A percentile compares a stretch with the other conserved stretches of the same genome.
Evolutionary conservation across 1,284 basidiomycete species (phyloP).

Genomic region (Cutaneotrichosporon dermatis): DNA sequence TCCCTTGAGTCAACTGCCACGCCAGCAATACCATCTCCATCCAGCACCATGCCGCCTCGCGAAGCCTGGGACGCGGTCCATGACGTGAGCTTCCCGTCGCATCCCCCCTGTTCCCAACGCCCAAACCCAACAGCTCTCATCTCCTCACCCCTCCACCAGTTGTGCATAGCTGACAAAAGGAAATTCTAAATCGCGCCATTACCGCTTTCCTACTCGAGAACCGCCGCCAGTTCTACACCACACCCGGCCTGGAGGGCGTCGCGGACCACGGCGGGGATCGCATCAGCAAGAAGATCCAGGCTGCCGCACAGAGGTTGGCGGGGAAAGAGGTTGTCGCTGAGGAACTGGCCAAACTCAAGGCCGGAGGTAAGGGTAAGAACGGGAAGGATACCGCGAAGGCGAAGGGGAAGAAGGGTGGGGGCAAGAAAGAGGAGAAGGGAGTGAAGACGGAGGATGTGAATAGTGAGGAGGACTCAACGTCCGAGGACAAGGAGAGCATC

Average conservation of each 20-base stretch:
- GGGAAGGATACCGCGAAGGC: too few species aligned
- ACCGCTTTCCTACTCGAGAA: not conserved
- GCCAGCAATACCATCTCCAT: too few species aligned
- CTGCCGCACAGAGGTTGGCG: conserved; percentile 4
- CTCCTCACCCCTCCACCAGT: not conserved
- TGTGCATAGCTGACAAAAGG: conserved; percentile 9
- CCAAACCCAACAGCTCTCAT: not conserved
- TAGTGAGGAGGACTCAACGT: too few species aligned
- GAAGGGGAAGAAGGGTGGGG: too few species aligned
- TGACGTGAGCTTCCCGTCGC: not conserved
- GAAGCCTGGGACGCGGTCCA: not conserved
- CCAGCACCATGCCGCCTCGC: not conserved
- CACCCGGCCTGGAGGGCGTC: conserved; percentile 18
- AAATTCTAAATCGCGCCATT: not conserved
- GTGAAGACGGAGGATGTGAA: too few species aligned
- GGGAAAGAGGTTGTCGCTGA: not conserved
- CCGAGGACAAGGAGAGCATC: too few species aligned
- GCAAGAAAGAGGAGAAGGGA: too few species aligned
- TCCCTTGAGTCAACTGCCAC: too few species aligned
- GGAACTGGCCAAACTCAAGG: not conserved
- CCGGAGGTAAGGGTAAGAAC: too few species aligned
- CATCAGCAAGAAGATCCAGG: conserved; percentile 30
- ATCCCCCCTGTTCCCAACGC: not conserved
- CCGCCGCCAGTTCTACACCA: conserved; percentile 19
- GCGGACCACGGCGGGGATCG: conserved; percentile 27